Evolutionary conservation across 1,139 yeast genomes (phyloP), one percentile per base, ranked within the genome.

Genomic region (Geotrichum fermentans): DNA sequence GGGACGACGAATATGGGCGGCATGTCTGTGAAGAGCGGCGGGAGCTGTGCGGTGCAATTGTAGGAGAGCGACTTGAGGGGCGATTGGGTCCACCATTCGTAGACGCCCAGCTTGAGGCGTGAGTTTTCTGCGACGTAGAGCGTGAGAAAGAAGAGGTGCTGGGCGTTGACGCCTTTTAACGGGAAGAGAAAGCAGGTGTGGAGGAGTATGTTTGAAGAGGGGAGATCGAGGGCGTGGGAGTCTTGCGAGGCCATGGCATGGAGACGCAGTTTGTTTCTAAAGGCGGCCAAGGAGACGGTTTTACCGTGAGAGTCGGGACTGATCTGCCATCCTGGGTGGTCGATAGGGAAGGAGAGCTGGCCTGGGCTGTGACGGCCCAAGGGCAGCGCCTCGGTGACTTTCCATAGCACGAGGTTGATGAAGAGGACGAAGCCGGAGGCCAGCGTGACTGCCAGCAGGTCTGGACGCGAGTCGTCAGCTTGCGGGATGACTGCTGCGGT

Each of bases 101-200:
- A 40, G 11, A 40, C 35, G 13, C 24, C 43, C 4, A 40, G 8
- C 20, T 40, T 40, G 26, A 40, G 43, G 5, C 43, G 35, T 5
- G 36, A 29, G 35, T 29, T 30, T 1, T 40, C 43, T 11, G 28
- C 36, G 4, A 30, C 43, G 26, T 40, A 30, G 35, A 40, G 35
- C 10, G 24, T 16, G n/a, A 40, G 26, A 28, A 29, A 40, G 24
- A 29, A 40, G 8, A 40, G 28, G 16, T 40, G 43, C 34, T 30
- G 43, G 35, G 36, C 35, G 14, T 40, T 30, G 28, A 45, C 37
- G 6, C 48, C 48, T 18, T 45, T 45, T 6, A 45, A 21, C 17
- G 49, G 49, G 37, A 29, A 38, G 22, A 45, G 30, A 24, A 40
- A 45, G 40, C 45, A 33, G 4, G 40, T 34, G n/a, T 45, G 37